Percentiles rank a stretch among this genome's conserved stretches.
phyloP scores from a whole-genome alignment of 306 rosid genomes.

The Ormosia semicastrata region DNA sequence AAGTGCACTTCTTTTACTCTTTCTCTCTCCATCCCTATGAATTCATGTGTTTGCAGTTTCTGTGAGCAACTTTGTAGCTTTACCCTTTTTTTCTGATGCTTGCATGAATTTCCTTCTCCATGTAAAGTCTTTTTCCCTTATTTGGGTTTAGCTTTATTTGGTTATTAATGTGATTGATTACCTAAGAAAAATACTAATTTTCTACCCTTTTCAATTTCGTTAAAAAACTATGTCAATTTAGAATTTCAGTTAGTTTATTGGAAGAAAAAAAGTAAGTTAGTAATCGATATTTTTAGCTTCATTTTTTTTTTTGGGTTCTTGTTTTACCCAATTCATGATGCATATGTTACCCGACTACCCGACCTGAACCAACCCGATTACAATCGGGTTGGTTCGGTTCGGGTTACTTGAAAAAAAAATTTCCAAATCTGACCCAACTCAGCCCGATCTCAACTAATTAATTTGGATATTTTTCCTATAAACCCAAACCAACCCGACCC shows the following conservation, averaged over 20 bases:
- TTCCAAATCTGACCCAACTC: too few species aligned
- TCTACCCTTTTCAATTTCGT: not conserved
- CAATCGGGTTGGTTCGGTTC: too few species aligned
- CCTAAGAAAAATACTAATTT: not conserved
- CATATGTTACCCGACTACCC: too few species aligned
- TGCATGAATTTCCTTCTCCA: not conserved
- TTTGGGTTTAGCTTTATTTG: not conserved
- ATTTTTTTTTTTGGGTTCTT: not conserved
- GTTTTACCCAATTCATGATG: not conserved
- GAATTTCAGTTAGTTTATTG: not conserved
- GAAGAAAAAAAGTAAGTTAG: not conserved
- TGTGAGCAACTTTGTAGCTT: not conserved
- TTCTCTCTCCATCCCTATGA: not conserved
- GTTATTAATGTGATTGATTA: not conserved
- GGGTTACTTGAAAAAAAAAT: too few species aligned
- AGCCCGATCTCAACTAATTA: too few species aligned
- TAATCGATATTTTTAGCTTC: not conserved
- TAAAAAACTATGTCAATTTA: not conserved
- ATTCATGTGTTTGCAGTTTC: not conserved
- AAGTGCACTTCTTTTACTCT: not conserved
- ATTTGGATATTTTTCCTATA: too few species aligned
- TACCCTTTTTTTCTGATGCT: not conserved
- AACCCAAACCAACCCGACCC: too few species aligned
- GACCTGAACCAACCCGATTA: too few species aligned
- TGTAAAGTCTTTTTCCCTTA: not conserved